Evolutionary conservation across 495 filamentous ascomycete genomes (phyloP).

Genomic region (Aspergillus panamensis): DNA sequence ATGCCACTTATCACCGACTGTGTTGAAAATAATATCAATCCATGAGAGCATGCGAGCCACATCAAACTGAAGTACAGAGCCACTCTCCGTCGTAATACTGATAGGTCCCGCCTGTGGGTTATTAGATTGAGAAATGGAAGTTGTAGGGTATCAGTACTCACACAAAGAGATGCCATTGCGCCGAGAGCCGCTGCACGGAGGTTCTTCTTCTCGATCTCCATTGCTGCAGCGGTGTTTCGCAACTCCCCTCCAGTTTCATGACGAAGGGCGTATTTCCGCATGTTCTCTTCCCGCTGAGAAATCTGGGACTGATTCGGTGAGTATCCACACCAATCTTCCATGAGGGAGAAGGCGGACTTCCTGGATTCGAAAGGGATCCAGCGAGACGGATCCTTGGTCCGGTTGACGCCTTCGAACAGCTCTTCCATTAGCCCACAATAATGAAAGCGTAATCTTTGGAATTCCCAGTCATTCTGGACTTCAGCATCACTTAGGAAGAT

Average conservation of each 20-base stretch:
- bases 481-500: conserved; percentile 91
- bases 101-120: conserved; percentile 70
- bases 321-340: conserved; percentile 99
- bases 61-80: conserved; percentile 81
- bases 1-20: conserved; percentile 83
- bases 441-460: conserved; percentile 84
- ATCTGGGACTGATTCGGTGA: conserved; percentile 87
- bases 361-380: conserved; percentile 97
- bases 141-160: conserved; percentile 33
- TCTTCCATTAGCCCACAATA: conserved; percentile 93
- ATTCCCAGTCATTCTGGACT: conserved; percentile 94
- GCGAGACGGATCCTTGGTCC: conserved; percentile 75
- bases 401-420: conserved; percentile 86
- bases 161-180: conserved; percentile 93
- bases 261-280: conserved; percentile 75
- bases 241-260: conserved; percentile 61
- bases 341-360: conserved; percentile 88
- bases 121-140: conserved; percentile 3
- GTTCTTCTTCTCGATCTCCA: conserved; percentile 95
- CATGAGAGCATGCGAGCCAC: conserved; percentile 87
- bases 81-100: conserved; percentile 79
- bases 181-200: conserved; percentile 85
- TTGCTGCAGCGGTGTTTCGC: conserved; percentile 74
- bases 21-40: conserved; percentile 92
- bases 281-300: conserved; percentile 76